Evolutionary conservation across 495 filamentous ascomycete genomes (phyloP).

Genomic region (Jackrogersella minutella): DNA sequence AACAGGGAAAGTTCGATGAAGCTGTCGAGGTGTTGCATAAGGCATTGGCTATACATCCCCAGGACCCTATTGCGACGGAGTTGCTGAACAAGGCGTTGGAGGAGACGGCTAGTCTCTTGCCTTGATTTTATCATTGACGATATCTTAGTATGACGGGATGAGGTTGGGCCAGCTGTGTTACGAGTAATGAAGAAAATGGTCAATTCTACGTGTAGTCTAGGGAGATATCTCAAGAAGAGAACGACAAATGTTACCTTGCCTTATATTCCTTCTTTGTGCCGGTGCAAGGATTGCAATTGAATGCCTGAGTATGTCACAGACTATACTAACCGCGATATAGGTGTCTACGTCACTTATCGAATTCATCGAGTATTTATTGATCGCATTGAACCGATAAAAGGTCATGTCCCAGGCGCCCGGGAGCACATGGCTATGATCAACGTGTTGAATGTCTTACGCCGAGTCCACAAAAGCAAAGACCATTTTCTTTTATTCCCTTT

Average conservation of each 20-base stretch:
- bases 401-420: neutral
- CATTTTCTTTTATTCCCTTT: neutral
- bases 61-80: slow-evolving; percentile 78
- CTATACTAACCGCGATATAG: no score
- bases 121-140: slow-evolving; percentile 8
- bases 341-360: neutral
- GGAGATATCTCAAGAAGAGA: neutral
- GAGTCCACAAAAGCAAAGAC: neutral
- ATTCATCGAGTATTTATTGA: neutral
- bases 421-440: neutral
- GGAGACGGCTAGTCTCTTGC: slow-evolving; percentile 59
- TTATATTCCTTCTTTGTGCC: neutral
- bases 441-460: neutral
- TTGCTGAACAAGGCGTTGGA: slow-evolving; percentile 77
- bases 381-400: neutral
- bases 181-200: slow-evolving; percentile 9
- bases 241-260: neutral
- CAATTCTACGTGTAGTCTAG: slow-evolving; percentile 2
- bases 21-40: slow-evolving; percentile 75
- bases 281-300: neutral
- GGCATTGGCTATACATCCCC: slow-evolving; percentile 73
- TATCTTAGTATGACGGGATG: slow-evolving; percentile 1
- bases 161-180: neutral
- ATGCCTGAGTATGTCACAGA: no score
- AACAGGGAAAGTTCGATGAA: slow-evolving; percentile 67